Conservation (phyloP, 2,329 filamentous ascomycete species). For the Hymenoscyphus repandus region DNA sequence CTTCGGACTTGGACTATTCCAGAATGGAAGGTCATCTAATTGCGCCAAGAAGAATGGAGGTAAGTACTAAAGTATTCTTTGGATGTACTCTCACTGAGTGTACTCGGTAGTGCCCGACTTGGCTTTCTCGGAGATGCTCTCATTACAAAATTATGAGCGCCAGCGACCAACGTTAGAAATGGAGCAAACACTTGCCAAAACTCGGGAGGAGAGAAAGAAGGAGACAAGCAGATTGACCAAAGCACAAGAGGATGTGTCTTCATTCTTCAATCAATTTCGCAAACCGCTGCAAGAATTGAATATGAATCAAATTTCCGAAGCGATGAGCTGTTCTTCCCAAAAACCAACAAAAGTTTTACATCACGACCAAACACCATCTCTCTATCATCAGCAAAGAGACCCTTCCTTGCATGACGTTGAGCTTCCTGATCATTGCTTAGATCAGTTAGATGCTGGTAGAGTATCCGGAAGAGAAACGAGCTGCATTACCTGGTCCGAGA, state of each 20-base stretch:
- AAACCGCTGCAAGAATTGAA: slow-evolving; percentile 12
- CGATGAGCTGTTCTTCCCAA: neutral
- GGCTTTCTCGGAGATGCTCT: slow-evolving; percentile 46
- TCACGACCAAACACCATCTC: neutral
- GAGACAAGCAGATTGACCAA: neutral
- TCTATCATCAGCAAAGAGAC: neutral
- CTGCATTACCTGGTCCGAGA: slow-evolving; percentile 27
- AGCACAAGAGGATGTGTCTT: slow-evolving; percentile 25
- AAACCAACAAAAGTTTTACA: neutral
- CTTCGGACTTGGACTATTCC: slow-evolving; percentile 39
- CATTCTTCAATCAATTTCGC: slow-evolving; percentile 24
- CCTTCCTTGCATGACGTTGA: neutral
- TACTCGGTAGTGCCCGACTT: slow-evolving; percentile 43
- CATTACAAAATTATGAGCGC: slow-evolving; percentile 32
- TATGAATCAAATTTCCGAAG: slow-evolving; percentile 2
- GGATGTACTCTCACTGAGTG: neutral
- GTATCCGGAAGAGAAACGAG: slow-evolving; percentile 16
- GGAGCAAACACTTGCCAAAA: slow-evolving; percentile 27
- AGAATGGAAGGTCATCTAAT: slow-evolving; percentile 38
- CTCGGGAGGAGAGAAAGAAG: slow-evolving; percentile 21
- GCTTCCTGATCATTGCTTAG: neutral
- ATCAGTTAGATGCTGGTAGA: slow-evolving; percentile 5
- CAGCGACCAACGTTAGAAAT: slow-evolving; percentile 16
- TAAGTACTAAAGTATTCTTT: slow-evolving; percentile 26
- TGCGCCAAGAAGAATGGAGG: slow-evolving; percentile 32